Evolutionary conservation across 306 rosid species (phyloP).

Genomic region (Inga leiocalycina): DNA sequence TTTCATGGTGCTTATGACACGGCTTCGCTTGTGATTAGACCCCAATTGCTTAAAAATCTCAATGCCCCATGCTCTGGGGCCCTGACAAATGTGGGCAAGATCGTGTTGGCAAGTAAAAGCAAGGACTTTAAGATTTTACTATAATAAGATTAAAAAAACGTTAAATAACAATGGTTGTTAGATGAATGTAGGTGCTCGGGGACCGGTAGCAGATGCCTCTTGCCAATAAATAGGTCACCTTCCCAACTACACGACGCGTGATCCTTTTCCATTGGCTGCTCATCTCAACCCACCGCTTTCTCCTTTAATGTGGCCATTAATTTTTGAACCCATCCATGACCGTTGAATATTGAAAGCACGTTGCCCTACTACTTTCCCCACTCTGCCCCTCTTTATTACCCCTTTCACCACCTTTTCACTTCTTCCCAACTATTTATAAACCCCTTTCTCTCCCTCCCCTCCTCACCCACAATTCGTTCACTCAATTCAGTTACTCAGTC

Average conservation of each 20-base stretch:
- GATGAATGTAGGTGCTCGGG: neutral
- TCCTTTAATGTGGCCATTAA: slow-evolving; percentile 43
- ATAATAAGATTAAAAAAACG: neutral
- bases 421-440: slow-evolving; percentile 30
- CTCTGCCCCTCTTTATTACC: neutral
- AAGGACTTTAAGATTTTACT: neutral
- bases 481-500: neutral
- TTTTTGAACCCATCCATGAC: neutral
- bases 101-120: neutral
- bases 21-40: neutral
- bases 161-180: neutral
- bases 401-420: neutral
- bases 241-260: slow-evolving; percentile 42
- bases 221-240: slow-evolving; percentile 18
- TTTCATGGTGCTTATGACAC: neutral
- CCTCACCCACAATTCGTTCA: neutral
- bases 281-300: slow-evolving; percentile 28
- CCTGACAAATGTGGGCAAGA: neutral
- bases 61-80: neutral
- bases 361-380: neutral
- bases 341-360: neutral
- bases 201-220: too few species aligned
- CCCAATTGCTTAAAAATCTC: neutral
- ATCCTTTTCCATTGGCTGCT: neutral
- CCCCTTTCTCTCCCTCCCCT: neutral